Base-by-base conservation (phyloP, 768 basidiomycete genomes). In the Kwoniella mangroviensis region DNA sequence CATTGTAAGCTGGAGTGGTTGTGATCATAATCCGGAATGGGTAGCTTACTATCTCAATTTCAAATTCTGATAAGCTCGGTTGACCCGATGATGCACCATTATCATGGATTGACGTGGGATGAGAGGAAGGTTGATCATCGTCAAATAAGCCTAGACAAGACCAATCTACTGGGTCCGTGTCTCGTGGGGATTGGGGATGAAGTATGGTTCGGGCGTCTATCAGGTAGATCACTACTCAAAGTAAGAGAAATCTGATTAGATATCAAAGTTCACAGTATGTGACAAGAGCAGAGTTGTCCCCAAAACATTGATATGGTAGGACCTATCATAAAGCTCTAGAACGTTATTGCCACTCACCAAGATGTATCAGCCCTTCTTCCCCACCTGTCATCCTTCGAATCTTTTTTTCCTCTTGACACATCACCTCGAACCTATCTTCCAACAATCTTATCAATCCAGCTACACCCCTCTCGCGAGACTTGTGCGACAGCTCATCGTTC, bases 181-280 rank as follows among this genome's bases (percentile, higher is more conserved):
- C 59, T 24, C 12, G 7, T 21, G 34, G 21, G n/a, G 41, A 17
- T 42, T 55, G 42, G 0, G 75, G 77, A 12, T 57, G 26, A 12
- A 80, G 65, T 1, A 78, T 75, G 17, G 22, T n/a, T 42, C 79
- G 26, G 4, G 75, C 79, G 53, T 80, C 77, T 40, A 80, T 75
- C 15, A 78, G 64, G 65, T 78, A 80, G 3, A 80, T 52, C 12
- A 75, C 79, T 80, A 56, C 15, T 19, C 19, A 12, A 49, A 49
- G 45, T 9, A 49, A 7, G 12, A n/a, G n/a, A n/a, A n/a, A n/a
- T n/a, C n/a, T n/a, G n/a, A n/a, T n/a, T n/a, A n/a, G n/a, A n/a
- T n/a, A n/a, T n/a, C n/a, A n/a, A n/a, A n/a, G n/a, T n/a, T n/a
- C n/a, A n/a, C n/a, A n/a, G n/a, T n/a, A n/a, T n/a, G n/a, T n/a